Percentiles rank a stretch among this genome's conserved stretches.
Conservation (phyloP, 306 rosid genomes). For the Chamaecrista fasciculata region DNA sequence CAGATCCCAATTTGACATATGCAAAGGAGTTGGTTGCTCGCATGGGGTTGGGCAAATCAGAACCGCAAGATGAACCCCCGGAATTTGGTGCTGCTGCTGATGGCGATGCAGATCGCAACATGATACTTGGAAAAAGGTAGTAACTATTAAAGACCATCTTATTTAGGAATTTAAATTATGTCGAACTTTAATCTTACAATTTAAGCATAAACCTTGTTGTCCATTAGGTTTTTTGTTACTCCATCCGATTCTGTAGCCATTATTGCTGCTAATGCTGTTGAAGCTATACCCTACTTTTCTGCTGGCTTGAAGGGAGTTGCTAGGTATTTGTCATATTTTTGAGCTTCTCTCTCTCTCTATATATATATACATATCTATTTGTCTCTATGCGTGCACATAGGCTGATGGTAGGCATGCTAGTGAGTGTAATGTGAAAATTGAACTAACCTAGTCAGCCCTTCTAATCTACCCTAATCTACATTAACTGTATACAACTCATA, state of each 20-base stretch:
- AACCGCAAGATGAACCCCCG: constrained; percentile 71
- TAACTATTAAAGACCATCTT: constrained; percentile 31
- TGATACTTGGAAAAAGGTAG: constrained; percentile 98
- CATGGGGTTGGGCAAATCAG: constrained; percentile 87
- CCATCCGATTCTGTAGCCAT: constrained; percentile 99
- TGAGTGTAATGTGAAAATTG: neutral
- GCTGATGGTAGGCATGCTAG: neutral
- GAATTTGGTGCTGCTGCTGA: constrained; percentile 99
- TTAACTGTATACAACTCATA: no score
- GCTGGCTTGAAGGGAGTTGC: constrained; percentile 97
- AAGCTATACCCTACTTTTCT: constrained; percentile 90
- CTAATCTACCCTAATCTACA: no score
- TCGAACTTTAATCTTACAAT: constrained; percentile 1
- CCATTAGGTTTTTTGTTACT: constrained; percentile 85
- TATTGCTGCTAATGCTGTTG: constrained; percentile 98
- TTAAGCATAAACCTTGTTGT: constrained; percentile 8
- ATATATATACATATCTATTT: no score
- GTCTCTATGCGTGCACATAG: neutral
- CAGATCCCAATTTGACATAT: constrained; percentile 97
- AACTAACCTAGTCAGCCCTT: no score
- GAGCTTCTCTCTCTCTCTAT: constrained; percentile 4
- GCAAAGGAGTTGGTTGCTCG: constrained; percentile 95
- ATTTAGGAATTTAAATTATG: constrained; percentile 2
- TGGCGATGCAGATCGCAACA: constrained; percentile 99
- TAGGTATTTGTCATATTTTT: constrained; percentile 48